Conservation (phyloP, 75 land plant genomes). For the Isoetes taiwanensis region DNA sequence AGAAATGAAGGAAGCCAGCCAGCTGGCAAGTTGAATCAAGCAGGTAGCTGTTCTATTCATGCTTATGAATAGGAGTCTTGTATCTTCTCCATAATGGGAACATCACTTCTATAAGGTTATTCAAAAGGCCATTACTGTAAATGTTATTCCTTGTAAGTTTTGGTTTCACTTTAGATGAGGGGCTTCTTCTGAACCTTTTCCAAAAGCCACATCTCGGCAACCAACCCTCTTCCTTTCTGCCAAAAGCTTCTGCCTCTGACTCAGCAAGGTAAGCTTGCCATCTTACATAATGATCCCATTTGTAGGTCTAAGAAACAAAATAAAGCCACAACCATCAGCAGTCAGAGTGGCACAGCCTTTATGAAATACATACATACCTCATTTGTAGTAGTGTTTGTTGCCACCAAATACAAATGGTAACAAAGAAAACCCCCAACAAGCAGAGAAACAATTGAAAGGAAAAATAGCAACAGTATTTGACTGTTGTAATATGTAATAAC, state of each 20-base stretch:
- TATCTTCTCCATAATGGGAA: no score
- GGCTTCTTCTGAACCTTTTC: no score
- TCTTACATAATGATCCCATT: conserved; percentile 6
- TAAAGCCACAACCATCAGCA: not conserved
- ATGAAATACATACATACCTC: conserved; percentile 38
- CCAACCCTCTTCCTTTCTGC: no score
- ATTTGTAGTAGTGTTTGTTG: conserved; percentile 80
- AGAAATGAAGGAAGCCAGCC: no score
- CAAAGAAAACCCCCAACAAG: conserved; percentile 64
- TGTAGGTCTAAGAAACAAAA: conserved; percentile 9
- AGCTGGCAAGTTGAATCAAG: no score
- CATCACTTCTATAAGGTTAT: not conserved
- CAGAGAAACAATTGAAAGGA: conserved; percentile 51
- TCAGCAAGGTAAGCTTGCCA: conserved; percentile 10
- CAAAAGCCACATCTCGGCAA: no score
- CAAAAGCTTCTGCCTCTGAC: not conserved
- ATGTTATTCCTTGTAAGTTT: no score
- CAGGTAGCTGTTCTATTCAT: no score
- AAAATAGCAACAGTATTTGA: conserved; percentile 62
- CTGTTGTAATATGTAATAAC: conserved; percentile 53
- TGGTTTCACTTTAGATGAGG: no score
- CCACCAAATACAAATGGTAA: conserved; percentile 69
- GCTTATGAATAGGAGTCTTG: no score
- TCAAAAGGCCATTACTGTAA: not conserved
- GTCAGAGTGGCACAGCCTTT: not conserved